Evolutionary conservation across 257 asterid species (phyloP).

Genomic region (Datura wrightii): DNA sequence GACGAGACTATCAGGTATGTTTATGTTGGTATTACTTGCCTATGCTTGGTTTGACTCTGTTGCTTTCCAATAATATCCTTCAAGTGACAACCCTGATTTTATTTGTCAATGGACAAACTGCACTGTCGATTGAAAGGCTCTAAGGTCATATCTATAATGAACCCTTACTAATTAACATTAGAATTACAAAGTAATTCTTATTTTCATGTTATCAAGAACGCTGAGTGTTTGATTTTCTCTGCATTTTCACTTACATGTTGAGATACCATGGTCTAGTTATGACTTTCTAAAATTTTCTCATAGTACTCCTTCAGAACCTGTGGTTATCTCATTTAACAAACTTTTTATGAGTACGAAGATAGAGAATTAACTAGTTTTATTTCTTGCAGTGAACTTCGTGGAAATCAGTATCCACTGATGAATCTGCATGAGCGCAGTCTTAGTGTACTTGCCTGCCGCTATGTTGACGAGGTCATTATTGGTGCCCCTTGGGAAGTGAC

Average conservation of each 20-base stretch:
- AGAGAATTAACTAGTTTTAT: constrained; percentile 25
- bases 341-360: not conserved
- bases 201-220: not conserved
- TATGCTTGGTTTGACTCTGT: not conserved
- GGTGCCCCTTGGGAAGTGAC: constrained; percentile 94
- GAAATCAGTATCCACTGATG: constrained; percentile 78
- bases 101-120: not conserved
- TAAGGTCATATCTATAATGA: not conserved
- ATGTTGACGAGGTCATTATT: constrained; percentile 93
- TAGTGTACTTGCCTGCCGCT: constrained; percentile 88
- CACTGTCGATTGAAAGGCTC: not conserved
- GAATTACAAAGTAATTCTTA: not conserved
- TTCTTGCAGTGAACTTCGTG: constrained; percentile 75
- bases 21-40: not conserved
- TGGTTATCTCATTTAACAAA: not conserved
- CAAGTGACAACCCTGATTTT: not conserved
- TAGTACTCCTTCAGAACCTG: constrained; percentile 11
- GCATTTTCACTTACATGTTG: not conserved
- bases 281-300: not conserved
- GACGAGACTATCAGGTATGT: constrained; percentile 79
- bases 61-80: not conserved
- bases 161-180: not conserved
- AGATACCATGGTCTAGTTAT: not conserved
- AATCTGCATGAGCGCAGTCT: constrained; percentile 93
- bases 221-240: not conserved